These are phyloP conservation scores for Rhizopogon salebrosus DNA, from an alignment of 768 basidiomycete species.

Conservation along the genomic window DNA sequence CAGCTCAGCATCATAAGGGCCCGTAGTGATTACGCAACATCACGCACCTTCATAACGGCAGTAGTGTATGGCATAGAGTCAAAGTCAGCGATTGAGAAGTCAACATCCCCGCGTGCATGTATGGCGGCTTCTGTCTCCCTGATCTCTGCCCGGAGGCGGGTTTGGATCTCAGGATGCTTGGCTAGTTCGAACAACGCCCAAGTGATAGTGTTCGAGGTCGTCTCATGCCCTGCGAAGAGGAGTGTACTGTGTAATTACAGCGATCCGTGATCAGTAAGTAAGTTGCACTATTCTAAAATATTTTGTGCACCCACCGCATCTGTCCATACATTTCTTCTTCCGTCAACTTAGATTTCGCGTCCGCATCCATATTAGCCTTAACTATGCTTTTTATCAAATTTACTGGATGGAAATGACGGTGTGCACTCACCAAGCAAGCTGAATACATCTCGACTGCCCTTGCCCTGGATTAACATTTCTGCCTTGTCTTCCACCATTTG, in stretches of 20 bases:
- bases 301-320: conserved; percentile 14
- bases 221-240: too few relatives aligned
- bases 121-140: too few relatives aligned
- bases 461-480: conserved; percentile 7
- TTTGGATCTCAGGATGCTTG: too few relatives aligned
- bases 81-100: conserved; percentile 38
- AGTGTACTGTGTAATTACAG: conserved; percentile 27
- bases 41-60: conserved; percentile 38
- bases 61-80: conserved; percentile 45
- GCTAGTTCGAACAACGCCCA: too few relatives aligned
- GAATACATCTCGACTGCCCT: conserved; percentile 13
- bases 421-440: conserved; percentile 33
- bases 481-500: conserved; percentile 11
- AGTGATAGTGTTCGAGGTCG: too few relatives aligned
- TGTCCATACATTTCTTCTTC: conserved; percentile 7
- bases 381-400: conserved; percentile 5
- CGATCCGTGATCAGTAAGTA: too few relatives aligned
- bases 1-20: neutral
- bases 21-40: neutral
- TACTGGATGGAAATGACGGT: neutral
- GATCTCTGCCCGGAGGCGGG: too few relatives aligned
- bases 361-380: conserved; percentile 20
- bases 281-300: neutral
- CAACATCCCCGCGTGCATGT: conserved; percentile 30
- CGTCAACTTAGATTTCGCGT: conserved; percentile 17